Evolutionary conservation across 805 yeast species (phyloP), one percentile per base, ranked within the genome.

Genomic region (Debaryomyces tyrocola): DNA sequence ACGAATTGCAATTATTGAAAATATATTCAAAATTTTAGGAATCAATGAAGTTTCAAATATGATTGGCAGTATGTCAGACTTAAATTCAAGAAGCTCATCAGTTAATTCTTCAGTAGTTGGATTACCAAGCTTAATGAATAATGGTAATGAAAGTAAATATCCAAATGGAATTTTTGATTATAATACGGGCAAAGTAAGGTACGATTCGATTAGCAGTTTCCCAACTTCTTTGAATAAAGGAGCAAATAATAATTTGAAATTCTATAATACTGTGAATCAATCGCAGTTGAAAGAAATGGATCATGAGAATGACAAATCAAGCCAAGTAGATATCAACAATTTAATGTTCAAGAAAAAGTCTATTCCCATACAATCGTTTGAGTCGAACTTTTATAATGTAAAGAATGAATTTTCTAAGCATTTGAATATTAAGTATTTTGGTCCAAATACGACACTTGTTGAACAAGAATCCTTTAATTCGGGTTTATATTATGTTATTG

Each of bases 401-500:
- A 84, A 81, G 56, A 60, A 59, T 14, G 87, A 83, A 21, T 78
- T 89, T 53, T 77, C 89, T 1, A 76, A 80, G 33, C 73, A 70
- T 6, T 62, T 92, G 31, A 82, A 84, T 43, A 67, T 91, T 7
- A 67, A 78, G 48, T 75, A 69, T 51, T 72, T 74, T 48, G 67
- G 76, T 10, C 74, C 82, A 27, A 87, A 83, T 4, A 62, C 82
- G 1, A 71, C 73, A 1, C 55, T 92, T 1, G 80, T 87, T 9
- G 76, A 81, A 44, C 87, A 87, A 50, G 82, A 85, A 41, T 78
- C 83, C 11, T 74, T 77, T 41, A 81, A 84, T 40, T 80, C 84
- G 1, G 99, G 98, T 0, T 62, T 92, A 10, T 89, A 74, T 59
- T 92, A 85, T 58, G 84, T 92, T 4, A 79, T 92, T 41, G 85